Conservation (phyloP, 2,329 filamentous ascomycete genomes). For the Trichoderma atrobrunneum region DNA sequence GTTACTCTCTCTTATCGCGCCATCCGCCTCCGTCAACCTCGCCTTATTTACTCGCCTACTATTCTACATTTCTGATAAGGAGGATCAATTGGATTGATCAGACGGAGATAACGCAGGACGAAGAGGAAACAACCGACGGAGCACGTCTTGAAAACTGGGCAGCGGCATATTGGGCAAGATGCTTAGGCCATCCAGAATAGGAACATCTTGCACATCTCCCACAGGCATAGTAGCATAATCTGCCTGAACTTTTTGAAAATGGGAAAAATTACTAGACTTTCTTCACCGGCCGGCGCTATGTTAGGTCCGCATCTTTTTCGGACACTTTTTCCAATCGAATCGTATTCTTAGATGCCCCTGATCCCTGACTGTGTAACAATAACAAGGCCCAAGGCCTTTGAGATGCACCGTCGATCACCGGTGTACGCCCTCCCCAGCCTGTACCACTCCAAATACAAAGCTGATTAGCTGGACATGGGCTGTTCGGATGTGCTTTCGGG, state of each 20-base stretch:
- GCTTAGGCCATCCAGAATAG: neutral
- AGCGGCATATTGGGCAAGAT: neutral
- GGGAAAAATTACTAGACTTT: constrained; percentile 2
- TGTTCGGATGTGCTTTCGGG: neutral
- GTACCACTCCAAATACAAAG: neutral
- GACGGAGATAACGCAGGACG: neutral
- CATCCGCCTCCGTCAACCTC: neutral
- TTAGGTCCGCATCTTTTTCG: neutral
- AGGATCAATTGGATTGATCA: neutral
- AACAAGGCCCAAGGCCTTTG: neutral
- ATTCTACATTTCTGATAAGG: neutral
- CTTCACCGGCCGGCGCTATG: constrained; percentile 10
- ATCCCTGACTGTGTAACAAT: neutral
- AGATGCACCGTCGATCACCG: neutral
- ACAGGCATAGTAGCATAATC: neutral
- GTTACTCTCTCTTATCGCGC: neutral
- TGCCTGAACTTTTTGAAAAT: neutral
- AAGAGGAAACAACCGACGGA: neutral
- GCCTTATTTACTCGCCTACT: no score
- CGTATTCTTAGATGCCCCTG: neutral
- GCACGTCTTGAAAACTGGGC: neutral
- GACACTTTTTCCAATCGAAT: neutral
- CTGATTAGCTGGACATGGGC: neutral
- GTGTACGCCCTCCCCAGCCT: neutral
- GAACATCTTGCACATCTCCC: neutral